phyloP scores from a whole-genome alignment of 2,329 filamentous ascomycete species.

The Diaporthe helianthi region DNA sequence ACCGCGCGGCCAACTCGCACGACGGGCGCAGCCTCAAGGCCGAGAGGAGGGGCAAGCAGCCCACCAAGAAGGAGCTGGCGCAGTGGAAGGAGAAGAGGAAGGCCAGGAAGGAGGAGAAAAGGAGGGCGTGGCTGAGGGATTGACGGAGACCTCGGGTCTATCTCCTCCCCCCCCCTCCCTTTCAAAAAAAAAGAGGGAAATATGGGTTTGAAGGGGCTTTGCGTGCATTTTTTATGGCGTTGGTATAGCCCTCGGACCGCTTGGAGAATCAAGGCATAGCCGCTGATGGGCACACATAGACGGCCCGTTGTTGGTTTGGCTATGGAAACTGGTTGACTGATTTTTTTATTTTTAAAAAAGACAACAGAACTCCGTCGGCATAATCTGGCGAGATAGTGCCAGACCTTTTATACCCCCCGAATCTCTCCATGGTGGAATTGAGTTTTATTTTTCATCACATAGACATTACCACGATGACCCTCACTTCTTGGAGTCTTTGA shows the following conservation, averaged over 20 bases:
- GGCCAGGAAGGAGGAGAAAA: slow-evolving; percentile 92
- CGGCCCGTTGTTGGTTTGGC: not conserved
- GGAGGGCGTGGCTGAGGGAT: slow-evolving; percentile 87
- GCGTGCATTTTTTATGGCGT: not conserved
- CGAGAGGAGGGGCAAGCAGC: slow-evolving; percentile 84
- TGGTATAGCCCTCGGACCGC: not conserved
- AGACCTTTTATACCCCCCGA: slow-evolving; percentile 19
- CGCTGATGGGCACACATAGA: not conserved
- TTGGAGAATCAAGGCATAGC: not conserved
- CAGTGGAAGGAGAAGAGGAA: slow-evolving; percentile 89
- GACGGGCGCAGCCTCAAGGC: slow-evolving; percentile 91
- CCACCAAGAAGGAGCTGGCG: slow-evolving; percentile 86
- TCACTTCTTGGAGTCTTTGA: not conserved
- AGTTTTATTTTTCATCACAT: not conserved
- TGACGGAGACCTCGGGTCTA: slow-evolving; percentile 52
- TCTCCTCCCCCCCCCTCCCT: not conserved
- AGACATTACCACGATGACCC: not conserved
- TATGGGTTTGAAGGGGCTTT: not conserved
- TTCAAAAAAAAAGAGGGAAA: too few relatives aligned
- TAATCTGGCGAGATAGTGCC: slow-evolving; percentile 4
- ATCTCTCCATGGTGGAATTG: not conserved
- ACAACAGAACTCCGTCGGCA: not conserved
- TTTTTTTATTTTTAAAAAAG: not conserved
- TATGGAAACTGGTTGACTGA: not conserved
- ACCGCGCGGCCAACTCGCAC: slow-evolving; percentile 89